phyloP scores from a whole-genome alignment of 495 filamentous ascomycete species.

The Trichoderma gamsii region DNA sequence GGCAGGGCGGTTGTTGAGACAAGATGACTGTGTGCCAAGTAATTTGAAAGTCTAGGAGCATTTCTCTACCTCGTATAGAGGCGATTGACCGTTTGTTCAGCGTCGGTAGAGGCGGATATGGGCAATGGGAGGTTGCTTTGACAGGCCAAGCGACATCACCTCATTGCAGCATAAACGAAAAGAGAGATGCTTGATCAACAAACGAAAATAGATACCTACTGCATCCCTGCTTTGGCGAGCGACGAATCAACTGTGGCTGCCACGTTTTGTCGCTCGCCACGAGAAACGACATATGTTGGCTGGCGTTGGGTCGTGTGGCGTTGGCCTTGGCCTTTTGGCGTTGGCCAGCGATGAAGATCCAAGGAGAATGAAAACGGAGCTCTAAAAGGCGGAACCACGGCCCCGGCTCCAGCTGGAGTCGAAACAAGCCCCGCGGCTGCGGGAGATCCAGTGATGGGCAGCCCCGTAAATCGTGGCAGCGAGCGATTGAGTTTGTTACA shows the following conservation, averaged over 20 bases:
- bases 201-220: too few species aligned
- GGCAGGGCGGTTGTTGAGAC: neutral
- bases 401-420: neutral
- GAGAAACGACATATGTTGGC: too few species aligned
- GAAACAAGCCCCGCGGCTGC: neutral
- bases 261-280: too few species aligned
- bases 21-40: neutral
- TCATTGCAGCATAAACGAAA: neutral
- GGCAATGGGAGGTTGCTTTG: neutral
- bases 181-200: too few species aligned
- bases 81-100: neutral
- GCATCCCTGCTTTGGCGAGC: too few species aligned
- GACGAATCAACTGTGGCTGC: too few species aligned
- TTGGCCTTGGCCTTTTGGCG: too few species aligned
- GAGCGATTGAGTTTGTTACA: neutral
- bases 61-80: neutral
- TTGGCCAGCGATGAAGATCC: too few species aligned
- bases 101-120: neutral
- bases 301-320: too few species aligned
- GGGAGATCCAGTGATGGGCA: conserved; percentile 1
- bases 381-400: neutral
- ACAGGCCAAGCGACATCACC: conserved; percentile 5
- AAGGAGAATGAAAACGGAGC: neutral
- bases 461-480: neutral
- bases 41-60: too few species aligned